These are phyloP conservation scores for Aspergillus ochraceus DNA, from an alignment of 2,329 filamentous ascomycete genomes.

Conservation along the genomic window DNA sequence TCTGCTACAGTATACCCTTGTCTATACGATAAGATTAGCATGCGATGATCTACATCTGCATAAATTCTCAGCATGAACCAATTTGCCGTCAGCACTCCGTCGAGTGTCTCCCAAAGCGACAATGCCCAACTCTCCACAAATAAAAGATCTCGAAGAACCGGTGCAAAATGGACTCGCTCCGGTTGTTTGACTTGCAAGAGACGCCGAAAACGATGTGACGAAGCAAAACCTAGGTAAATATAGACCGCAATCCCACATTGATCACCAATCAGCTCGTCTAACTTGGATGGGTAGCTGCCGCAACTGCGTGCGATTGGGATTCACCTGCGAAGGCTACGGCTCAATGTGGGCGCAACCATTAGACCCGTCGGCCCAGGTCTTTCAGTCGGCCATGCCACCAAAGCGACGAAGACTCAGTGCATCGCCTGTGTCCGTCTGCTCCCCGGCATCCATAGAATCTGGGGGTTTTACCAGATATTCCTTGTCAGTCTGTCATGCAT, in stretches of 20 bases:
- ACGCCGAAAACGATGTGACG: conserved; percentile 40
- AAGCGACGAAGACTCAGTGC: conserved; percentile 24
- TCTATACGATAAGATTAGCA: background rate
- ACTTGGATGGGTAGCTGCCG: conserved; percentile 24
- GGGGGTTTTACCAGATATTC: conserved; percentile 11
- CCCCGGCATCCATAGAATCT: conserved; percentile 6
- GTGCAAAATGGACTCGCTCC: conserved; percentile 38
- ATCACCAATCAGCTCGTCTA: conserved; percentile 2
- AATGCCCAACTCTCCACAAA: conserved; percentile 2
- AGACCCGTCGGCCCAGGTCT: conserved; percentile 31
- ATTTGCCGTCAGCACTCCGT: background rate
- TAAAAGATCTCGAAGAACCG: conserved; percentile 27
- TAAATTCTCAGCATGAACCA: background rate
- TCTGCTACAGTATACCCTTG: background rate
- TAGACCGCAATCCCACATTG: background rate
- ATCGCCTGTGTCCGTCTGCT: conserved; percentile 18
- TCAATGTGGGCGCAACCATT: conserved; percentile 38
- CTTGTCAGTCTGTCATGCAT: conserved; percentile 4
- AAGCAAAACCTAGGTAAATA: conserved; percentile 36
- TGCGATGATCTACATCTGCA: background rate
- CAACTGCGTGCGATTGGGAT: conserved; percentile 34
- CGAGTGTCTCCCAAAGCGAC: background rate
- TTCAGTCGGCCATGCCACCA: conserved; percentile 20
- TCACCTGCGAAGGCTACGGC: conserved; percentile 39
- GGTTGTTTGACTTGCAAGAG: conserved; percentile 43